These are phyloP conservation scores for Alternaria sp. DNA, from an alignment of 2,329 filamentous ascomycete genomes.

Conservation along the genomic window DNA sequence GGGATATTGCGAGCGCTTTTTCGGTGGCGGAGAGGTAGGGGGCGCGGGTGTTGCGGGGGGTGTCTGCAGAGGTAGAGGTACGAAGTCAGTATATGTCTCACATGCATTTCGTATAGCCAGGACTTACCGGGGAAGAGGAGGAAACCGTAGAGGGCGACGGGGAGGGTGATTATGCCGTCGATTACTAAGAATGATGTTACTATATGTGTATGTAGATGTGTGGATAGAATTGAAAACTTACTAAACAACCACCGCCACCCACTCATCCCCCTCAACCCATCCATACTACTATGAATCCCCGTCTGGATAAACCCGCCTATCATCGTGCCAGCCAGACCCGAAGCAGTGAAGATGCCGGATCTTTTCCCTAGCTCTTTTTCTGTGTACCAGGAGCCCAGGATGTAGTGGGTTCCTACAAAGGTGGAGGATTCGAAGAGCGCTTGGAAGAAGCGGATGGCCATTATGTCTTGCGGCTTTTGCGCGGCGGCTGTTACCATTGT, in stretches of 20 bases:
- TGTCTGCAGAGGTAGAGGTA: slow-evolving; percentile 27
- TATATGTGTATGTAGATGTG: background rate
- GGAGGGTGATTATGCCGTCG: slow-evolving; percentile 63
- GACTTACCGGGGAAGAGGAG: slow-evolving; percentile 49
- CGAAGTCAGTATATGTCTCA: too few relatives aligned
- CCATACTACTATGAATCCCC: slow-evolving; percentile 53
- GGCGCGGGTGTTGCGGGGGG: slow-evolving; percentile 51
- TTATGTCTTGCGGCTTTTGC: slow-evolving; percentile 61
- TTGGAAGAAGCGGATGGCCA: slow-evolving; percentile 63
- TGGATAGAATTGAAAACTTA: background rate
- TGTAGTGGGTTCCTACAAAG: slow-evolving; percentile 64
- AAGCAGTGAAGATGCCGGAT: slow-evolving; percentile 66
- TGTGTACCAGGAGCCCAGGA: slow-evolving; percentile 68
- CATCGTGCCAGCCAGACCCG: slow-evolving; percentile 66
- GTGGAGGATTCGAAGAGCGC: slow-evolving; percentile 63
- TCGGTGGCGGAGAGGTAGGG: slow-evolving; percentile 52
- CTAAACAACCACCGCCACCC: slow-evolving; percentile 59
- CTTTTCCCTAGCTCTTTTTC: slow-evolving; percentile 67
- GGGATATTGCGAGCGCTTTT: slow-evolving; percentile 51
- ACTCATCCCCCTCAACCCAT: slow-evolving; percentile 57
- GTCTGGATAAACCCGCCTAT: slow-evolving; percentile 68
- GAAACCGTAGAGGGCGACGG: slow-evolving; percentile 63
- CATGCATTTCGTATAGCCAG: too few relatives aligned
- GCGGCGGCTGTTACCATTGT: slow-evolving; percentile 67
- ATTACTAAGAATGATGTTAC: slow-evolving; percentile 40